Evolutionary conservation across 768 basidiomycete species (phyloP), one percentile per base, ranked within the genome.

Genomic region (Pisolithus tinctorius): DNA sequence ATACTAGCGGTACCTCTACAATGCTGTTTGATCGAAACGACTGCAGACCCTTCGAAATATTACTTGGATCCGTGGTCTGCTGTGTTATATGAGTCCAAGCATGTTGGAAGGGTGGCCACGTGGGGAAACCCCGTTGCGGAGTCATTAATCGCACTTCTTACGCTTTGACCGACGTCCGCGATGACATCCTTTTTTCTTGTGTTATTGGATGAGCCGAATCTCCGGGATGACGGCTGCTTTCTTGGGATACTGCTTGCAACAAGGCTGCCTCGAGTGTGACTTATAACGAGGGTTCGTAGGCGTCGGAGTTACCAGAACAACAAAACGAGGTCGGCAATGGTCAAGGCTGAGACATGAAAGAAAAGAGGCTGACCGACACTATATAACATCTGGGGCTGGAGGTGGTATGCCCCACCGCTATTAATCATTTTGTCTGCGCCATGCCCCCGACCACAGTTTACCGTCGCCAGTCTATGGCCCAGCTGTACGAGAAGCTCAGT

Each of bases 281-380:
- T 53, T 44, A 13, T 57, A 50, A 62, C 68, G 59, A 69, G 66
- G 66, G 66, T 20, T 20, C 20, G 20, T 58, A 59, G 53, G 48
- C 60, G 68, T 67, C 66, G 66, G 66, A 67, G 68, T 67, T 67
- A 67, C 56, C 60, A 67, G 60, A 69, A 67, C 68, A 60, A 67
- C 69, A 69, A 69, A 67, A 69, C 68, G 68, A 66, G 66, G 64
- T 69, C 68, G 68, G 66, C 67, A 69, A 34, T 65, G 65, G 64
- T 54, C 61, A 65, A 64, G 50, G 58, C 60, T 66, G 62, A 69
- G 64, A 62, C 66, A 67, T 67, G 66, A 69, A 67, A 68, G 66
- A 68, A 69, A 41, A 67, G 56, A 57, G 57, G 66, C 60, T 46
- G 26, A 50, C 55, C 50, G 49, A 58, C 51, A 37, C 62, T 67